phyloP scores from a whole-genome alignment of 768 basidiomycete species.

The Boletus eberwhitei region DNA sequence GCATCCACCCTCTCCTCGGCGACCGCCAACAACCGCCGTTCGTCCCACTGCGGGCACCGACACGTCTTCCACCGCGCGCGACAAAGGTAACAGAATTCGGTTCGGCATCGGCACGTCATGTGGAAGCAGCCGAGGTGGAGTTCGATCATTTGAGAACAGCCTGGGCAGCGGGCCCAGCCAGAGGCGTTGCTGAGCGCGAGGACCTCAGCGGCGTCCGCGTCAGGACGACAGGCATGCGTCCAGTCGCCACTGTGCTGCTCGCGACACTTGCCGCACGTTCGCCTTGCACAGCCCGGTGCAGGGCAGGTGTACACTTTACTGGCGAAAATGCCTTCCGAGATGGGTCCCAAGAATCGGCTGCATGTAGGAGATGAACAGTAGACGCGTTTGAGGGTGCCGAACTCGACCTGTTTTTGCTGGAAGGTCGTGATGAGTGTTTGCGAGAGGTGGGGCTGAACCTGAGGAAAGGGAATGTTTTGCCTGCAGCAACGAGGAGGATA shows the following conservation, averaged over 20 bases:
- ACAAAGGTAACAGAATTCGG: constrained; percentile 47
- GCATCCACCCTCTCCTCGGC: constrained; percentile 46
- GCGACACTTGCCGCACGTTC: constrained; percentile 28
- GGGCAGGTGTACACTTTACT: constrained; percentile 19
- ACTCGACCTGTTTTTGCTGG: constrained; percentile 29
- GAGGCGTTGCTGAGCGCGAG: constrained; percentile 23
- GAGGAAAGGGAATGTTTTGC: constrained; percentile 25
- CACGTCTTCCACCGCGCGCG: constrained; percentile 62
- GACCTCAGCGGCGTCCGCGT: constrained; percentile 24
- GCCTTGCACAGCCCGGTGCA: constrained; percentile 14
- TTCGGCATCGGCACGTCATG: constrained; percentile 39
- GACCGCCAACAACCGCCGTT: constrained; percentile 34
- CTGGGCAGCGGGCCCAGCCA: constrained; percentile 40
- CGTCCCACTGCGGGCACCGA: constrained; percentile 65
- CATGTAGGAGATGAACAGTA: constrained; percentile 37
- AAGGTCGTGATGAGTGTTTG: constrained; percentile 18
- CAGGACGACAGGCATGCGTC: constrained; percentile 25
- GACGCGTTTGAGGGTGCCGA: constrained; percentile 33
- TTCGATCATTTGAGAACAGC: constrained; percentile 38
- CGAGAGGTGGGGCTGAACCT: constrained; percentile 26
- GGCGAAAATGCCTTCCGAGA: constrained; percentile 25
- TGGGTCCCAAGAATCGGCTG: constrained; percentile 36
- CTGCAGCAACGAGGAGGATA: constrained; percentile 42
- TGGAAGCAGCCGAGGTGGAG: constrained; percentile 38
- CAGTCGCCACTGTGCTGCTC: constrained; percentile 21